These are phyloP conservation scores for Dendrocalamus sinicus DNA, from an alignment of 176 grass and related monocot genomes.

Conservation along the genomic window DNA sequence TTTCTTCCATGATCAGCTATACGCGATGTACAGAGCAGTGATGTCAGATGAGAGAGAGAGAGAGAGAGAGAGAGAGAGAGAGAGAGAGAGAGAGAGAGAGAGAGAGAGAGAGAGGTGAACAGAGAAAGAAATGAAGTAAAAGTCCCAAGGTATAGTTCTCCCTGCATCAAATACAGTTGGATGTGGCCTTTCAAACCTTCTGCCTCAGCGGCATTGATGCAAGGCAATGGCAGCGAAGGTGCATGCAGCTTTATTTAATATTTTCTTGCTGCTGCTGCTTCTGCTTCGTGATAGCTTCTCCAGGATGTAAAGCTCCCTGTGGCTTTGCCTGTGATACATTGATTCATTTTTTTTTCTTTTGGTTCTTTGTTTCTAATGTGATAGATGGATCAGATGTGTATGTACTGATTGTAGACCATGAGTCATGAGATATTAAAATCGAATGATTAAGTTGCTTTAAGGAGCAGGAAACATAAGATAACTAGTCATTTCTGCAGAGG, in stretches of 20 bases:
- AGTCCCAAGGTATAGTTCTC: constrained; percentile 30
- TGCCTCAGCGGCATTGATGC: constrained; percentile 37
- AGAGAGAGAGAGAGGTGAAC: background rate
- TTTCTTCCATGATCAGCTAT: constrained; percentile 58
- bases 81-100: too few species aligned
- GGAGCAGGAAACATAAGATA: constrained; percentile 27
- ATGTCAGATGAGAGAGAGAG: constrained; percentile 9
- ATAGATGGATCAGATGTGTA: constrained; percentile 36
- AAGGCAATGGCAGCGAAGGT: constrained; percentile 30
- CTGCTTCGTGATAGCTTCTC: constrained; percentile 23
- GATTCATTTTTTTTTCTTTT: background rate
- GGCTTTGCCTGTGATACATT: constrained; percentile 26
- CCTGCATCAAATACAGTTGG: constrained; percentile 33
- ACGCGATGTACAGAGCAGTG: constrained; percentile 1
- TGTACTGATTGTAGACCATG: background rate
- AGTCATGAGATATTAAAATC: constrained; percentile 28
- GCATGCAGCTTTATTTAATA: constrained; percentile 45
- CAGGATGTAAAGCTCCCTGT: constrained; percentile 27
- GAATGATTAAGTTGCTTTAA: constrained; percentile 46
- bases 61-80: background rate
- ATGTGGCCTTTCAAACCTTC: constrained; percentile 54
- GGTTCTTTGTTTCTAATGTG: constrained; percentile 11
- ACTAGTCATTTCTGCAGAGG: background rate
- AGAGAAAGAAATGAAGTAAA: constrained; percentile 6
- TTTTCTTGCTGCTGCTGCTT: constrained; percentile 25